Conservation (phyloP, 495 filamentous ascomycete species). For the Xylaria venustula region DNA sequence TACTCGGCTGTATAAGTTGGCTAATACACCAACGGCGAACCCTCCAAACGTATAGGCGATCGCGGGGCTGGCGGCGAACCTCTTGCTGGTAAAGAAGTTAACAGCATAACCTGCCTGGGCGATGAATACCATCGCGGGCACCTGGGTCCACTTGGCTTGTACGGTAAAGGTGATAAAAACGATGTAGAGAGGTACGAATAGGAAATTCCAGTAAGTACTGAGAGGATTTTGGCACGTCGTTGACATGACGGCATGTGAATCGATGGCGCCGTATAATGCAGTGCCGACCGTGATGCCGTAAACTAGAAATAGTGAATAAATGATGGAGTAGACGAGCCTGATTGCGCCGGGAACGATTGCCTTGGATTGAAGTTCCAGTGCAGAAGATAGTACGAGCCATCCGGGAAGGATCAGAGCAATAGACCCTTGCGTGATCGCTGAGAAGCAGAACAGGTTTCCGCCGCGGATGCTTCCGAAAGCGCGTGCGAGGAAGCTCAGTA, state of each 20-base stretch:
- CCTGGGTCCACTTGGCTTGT: conserved; percentile 82
- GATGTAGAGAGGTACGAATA: conserved; percentile 76
- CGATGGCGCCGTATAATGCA: conserved; percentile 77
- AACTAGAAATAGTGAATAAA: conserved; percentile 87
- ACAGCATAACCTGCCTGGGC: conserved; percentile 77
- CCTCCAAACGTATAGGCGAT: conserved; percentile 81
- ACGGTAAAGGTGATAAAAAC: conserved; percentile 78
- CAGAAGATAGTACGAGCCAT: conserved; percentile 61
- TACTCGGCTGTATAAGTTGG: conserved; percentile 78
- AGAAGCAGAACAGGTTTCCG: conserved; percentile 78
- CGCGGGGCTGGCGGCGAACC: conserved; percentile 71
- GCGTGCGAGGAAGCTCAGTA: conserved; percentile 81
- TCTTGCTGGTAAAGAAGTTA: conserved; percentile 69
- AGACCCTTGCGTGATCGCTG: conserved; percentile 79
- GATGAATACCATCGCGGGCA: conserved; percentile 76
- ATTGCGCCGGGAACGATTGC: conserved; percentile 85
- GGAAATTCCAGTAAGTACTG: conserved; percentile 56
- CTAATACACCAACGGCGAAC: conserved; percentile 76
- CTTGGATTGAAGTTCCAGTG: conserved; percentile 79
- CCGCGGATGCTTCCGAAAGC: conserved; percentile 77
- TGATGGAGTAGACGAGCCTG: conserved; percentile 89
- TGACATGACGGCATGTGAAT: conserved; percentile 64
- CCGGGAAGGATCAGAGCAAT: conserved; percentile 90
- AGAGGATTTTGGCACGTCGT: conserved; percentile 67
- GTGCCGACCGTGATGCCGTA: conserved; percentile 93